phyloP scores from a whole-genome alignment of 495 filamentous ascomycete genomes.

The Penicillium roqueforti region DNA sequence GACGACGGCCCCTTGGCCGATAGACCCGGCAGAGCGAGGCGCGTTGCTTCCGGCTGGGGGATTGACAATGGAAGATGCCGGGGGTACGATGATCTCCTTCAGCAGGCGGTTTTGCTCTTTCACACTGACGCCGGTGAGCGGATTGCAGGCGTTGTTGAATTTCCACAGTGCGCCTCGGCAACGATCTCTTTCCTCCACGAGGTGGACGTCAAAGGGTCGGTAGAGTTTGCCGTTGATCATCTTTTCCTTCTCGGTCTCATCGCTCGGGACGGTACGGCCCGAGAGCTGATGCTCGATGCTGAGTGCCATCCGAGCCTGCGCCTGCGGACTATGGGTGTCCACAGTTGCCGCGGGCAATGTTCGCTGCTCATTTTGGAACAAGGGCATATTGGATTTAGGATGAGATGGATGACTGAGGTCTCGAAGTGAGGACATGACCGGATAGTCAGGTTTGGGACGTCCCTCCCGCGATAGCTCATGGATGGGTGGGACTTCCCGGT shows the following conservation, averaged over 20 bases:
- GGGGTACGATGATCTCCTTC: slow-evolving; percentile 60
- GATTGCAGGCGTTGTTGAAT: slow-evolving; percentile 87
- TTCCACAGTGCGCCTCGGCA: slow-evolving; percentile 81
- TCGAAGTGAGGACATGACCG: slow-evolving; percentile 41
- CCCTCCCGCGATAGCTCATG: slow-evolving; percentile 43
- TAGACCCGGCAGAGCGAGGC: slow-evolving; percentile 47
- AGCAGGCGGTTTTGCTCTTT: slow-evolving; percentile 79
- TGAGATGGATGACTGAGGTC: slow-evolving; percentile 38
- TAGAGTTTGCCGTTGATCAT: slow-evolving; percentile 86
- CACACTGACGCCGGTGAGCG: slow-evolving; percentile 66
- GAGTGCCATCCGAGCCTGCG: slow-evolving; percentile 44
- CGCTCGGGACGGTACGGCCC: slow-evolving; percentile 25
- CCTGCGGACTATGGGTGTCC: slow-evolving; percentile 43
- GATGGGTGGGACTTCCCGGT: slow-evolving; percentile 42
- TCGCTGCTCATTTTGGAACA: slow-evolving; percentile 39
- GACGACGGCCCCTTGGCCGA: slow-evolving; percentile 73
- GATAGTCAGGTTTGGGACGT: slow-evolving; percentile 39
- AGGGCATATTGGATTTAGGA: slow-evolving; percentile 34
- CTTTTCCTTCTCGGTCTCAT: slow-evolving; percentile 83
- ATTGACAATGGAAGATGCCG: slow-evolving; percentile 42
- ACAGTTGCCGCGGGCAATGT: slow-evolving; percentile 28
- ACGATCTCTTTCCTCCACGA: slow-evolving; percentile 79
- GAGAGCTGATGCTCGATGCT: slow-evolving; percentile 46
- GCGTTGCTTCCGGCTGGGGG: slow-evolving; percentile 42
- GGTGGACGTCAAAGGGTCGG: slow-evolving; percentile 68